Percentiles rank a stretch among this genome's conserved stretches.
Conservation (phyloP, 164 flowering plant genomes). For the Magnolia changhungtana region DNA sequence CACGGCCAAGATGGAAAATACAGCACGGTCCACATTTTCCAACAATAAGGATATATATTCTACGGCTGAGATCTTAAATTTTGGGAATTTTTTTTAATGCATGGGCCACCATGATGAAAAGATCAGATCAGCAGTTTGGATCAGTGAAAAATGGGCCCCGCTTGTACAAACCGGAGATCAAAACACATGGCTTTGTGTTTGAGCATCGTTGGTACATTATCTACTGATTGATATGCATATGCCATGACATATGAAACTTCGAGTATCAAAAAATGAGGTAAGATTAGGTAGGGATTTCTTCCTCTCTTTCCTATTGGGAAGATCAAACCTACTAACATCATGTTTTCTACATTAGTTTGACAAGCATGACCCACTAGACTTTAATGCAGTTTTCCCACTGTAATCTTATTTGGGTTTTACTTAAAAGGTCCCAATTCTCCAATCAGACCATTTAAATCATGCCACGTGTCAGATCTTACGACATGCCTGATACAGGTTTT, state of each 20-base stretch:
- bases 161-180: too few species aligned
- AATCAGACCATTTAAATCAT: not conserved
- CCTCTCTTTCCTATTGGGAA: slow-evolving; percentile 5
- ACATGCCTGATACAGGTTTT: not conserved
- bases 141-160: too few species aligned
- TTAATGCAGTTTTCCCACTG: slow-evolving; percentile 3
- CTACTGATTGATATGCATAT: not conserved
- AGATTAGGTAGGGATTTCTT: slow-evolving; percentile 11
- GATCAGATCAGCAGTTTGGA: too few species aligned
- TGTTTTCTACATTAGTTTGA: slow-evolving; percentile 10
- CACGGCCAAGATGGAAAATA: too few species aligned
- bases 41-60: too few species aligned
- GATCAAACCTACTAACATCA: slow-evolving; percentile 14
- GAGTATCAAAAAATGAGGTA: slow-evolving; percentile 4
- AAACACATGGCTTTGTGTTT: too few species aligned
- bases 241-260: slow-evolving; percentile 9
- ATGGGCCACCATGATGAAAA: too few species aligned
- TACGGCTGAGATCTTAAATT: too few species aligned
- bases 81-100: too few species aligned
- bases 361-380: slow-evolving; percentile 14
- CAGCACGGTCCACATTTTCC: too few species aligned
- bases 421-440: not conserved
- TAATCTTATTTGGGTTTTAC: not conserved
- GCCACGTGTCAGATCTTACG: not conserved
- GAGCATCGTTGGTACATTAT: not conserved